phyloP scores from a whole-genome alignment of 768 basidiomycete species.

The Suillus plorans region DNA sequence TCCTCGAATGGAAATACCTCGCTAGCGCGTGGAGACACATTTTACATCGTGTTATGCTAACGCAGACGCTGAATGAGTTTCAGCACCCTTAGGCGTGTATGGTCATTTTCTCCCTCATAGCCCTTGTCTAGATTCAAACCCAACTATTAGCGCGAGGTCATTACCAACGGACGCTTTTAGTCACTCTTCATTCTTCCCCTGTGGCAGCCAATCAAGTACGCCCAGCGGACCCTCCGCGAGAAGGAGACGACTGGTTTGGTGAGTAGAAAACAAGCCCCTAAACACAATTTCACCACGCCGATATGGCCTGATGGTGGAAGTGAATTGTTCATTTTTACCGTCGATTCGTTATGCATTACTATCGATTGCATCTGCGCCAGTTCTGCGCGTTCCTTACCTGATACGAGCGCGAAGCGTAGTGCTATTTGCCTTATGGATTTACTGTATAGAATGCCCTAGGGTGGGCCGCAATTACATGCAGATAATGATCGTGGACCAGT shows the following conservation, averaged over 20 bases:
- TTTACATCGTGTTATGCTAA: not conserved
- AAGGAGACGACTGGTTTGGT: not conserved
- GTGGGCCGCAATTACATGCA: not conserved
- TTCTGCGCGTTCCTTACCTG: not conserved
- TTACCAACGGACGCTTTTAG: not conserved
- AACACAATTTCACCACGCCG: not conserved
- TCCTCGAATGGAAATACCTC: not conserved
- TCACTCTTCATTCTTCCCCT: not conserved
- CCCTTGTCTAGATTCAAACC: not conserved
- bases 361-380: not conserved
- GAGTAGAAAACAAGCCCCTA: not conserved
- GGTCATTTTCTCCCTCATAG: not conserved
- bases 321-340: slow-evolving; percentile 1
- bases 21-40: not conserved
- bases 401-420: not conserved
- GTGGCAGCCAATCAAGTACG: slow-evolving; percentile 5
- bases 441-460: not conserved
- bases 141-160: not conserved
- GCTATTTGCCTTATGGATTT: slow-evolving; percentile 6
- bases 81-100: slow-evolving; percentile 4
- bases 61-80: not conserved
- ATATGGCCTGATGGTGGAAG: slow-evolving; percentile 3
- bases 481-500: not conserved
- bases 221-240: slow-evolving; percentile 4
- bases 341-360: not conserved